These are phyloP conservation scores for Luffa aegyptiaca DNA, from an alignment of 306 rosid genomes.

Conservation along the genomic window DNA sequence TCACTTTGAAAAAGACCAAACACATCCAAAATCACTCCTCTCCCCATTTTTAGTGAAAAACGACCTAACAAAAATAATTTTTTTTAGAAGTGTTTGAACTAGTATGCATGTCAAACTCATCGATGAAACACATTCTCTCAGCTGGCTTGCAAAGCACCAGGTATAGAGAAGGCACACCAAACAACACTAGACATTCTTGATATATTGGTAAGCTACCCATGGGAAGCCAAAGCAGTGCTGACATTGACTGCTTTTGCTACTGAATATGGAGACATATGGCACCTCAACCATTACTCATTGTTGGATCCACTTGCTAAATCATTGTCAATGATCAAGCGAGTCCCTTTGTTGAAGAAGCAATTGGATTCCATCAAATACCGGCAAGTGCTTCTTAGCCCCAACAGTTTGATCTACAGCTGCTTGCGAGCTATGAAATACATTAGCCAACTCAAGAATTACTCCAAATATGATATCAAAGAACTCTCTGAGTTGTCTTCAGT, in stretches of 20 bases:
- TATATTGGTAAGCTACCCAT: neutral
- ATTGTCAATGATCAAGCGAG: neutral
- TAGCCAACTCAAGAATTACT: neutral
- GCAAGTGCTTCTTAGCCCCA: neutral
- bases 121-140: neutral
- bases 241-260: neutral
- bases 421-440: neutral
- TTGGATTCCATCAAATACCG: neutral
- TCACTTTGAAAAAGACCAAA: too few relatives aligned
- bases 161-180: neutral
- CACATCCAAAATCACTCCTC: too few relatives aligned
- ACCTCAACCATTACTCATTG: neutral
- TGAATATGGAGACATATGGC: slow-evolving; percentile 4
- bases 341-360: neutral
- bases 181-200: neutral
- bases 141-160: slow-evolving; percentile 5
- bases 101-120: too few relatives aligned
- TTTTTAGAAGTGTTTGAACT: too few relatives aligned
- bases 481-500: neutral
- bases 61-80: too few relatives aligned
- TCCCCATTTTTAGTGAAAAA: too few relatives aligned
- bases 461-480: neutral
- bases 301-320: neutral
- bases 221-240: slow-evolving; percentile 4
- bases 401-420: neutral